Conservation (phyloP, 1,139 yeast species). For the Protomyces inundatus region DNA sequence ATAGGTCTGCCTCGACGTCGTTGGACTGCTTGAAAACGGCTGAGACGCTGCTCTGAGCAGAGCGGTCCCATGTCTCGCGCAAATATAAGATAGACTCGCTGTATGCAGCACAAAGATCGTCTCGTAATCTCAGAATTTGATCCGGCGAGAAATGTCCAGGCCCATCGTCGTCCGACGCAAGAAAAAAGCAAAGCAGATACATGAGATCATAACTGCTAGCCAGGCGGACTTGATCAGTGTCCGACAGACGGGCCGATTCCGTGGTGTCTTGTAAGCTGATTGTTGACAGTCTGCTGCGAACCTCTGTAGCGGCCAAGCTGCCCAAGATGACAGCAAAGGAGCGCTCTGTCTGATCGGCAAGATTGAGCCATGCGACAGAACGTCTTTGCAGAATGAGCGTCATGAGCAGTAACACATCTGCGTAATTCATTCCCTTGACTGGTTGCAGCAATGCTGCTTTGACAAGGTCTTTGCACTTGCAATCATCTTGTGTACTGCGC, state of each 20-base stretch:
- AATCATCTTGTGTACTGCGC: background rate
- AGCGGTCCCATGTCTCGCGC: constrained; percentile 10
- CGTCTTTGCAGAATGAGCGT: background rate
- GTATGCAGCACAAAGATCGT: constrained; percentile 14
- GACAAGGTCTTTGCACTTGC: background rate
- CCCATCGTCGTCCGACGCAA: background rate
- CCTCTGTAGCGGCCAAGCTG: constrained; percentile 1
- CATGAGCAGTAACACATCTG: constrained; percentile 1
- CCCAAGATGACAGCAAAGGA: background rate
- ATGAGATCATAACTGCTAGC: constrained; percentile 7
- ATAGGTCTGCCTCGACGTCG: background rate
- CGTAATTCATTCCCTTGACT: background rate
- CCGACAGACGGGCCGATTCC: background rate
- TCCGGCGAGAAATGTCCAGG: background rate
- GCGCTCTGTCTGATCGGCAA: background rate
- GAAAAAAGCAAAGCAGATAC: constrained; percentile 1
- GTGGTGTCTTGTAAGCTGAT: background rate
- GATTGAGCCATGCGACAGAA: background rate
- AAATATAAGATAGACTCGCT: constrained; percentile 12
- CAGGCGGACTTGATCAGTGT: background rate
- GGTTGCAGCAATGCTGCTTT: background rate
- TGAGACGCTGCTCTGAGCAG: background rate
- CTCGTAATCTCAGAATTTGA: constrained; percentile 7
- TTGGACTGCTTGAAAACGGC: background rate
- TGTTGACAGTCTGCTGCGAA: background rate